Conservation (phyloP, 352 stramenopile genomes). For the Pythium rhizo-oryzae region DNA sequence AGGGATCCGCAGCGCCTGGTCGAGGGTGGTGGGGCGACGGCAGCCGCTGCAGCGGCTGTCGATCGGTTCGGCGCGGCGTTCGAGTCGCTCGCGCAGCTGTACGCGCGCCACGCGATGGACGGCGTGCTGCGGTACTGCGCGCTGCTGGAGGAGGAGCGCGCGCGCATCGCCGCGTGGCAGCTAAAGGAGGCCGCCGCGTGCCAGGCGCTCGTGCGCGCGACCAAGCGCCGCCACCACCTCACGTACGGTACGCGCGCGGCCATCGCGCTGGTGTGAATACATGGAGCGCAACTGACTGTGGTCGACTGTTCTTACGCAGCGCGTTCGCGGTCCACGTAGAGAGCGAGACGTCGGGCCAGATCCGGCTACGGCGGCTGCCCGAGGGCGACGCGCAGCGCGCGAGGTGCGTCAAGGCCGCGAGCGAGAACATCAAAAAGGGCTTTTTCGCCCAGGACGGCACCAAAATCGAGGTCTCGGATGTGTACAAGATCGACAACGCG, state of each 20-base stretch:
- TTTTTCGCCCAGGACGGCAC: slow-evolving; percentile 35
- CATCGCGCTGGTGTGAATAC: neutral
- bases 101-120: slow-evolving; percentile 36
- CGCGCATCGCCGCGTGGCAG: slow-evolving; percentile 42
- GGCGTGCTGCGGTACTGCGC: slow-evolving; percentile 47
- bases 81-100: slow-evolving; percentile 32
- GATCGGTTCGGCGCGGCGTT: slow-evolving; percentile 33
- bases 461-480: slow-evolving; percentile 63
- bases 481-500: slow-evolving; percentile 84
- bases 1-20: neutral
- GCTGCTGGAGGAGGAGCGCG: slow-evolving; percentile 50
- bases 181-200: slow-evolving; percentile 32
- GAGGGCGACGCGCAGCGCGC: slow-evolving; percentile 50
- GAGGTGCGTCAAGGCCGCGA: slow-evolving; percentile 66
- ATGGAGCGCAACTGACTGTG: neutral
- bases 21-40: neutral
- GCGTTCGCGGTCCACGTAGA: slow-evolving; percentile 67
- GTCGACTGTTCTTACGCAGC: slow-evolving; percentile 21
- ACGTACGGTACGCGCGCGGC: slow-evolving; percentile 31
- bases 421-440: slow-evolving; percentile 65
- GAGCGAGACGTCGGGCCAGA: slow-evolving; percentile 58
- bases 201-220: slow-evolving; percentile 33
- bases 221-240: slow-evolving; percentile 49
- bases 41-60: neutral
- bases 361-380: slow-evolving; percentile 53